These are phyloP conservation scores for Colletotrichum tamarilloi DNA, from an alignment of 2,329 filamentous ascomycete genomes.

Conservation along the genomic window DNA sequence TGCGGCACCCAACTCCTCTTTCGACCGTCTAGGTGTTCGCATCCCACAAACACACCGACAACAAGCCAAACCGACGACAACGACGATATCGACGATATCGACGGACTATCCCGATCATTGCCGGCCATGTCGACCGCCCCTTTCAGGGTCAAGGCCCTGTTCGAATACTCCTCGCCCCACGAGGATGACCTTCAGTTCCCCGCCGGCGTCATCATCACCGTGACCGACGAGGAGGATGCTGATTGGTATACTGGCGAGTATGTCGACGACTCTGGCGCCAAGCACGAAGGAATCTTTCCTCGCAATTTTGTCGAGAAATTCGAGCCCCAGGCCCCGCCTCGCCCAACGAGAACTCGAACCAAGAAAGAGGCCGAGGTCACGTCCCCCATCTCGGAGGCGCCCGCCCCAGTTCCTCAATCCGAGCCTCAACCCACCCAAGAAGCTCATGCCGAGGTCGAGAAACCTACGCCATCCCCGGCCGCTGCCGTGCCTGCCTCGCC, in stretches of 20 bases:
- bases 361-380: conserved; percentile 68
- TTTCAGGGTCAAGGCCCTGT: conserved; percentile 96
- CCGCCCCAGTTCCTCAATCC: conserved; percentile 43
- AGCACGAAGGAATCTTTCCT: conserved; percentile 89
- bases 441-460: conserved; percentile 50
- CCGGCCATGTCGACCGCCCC: conserved; percentile 58
- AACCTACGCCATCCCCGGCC: conserved; percentile 42
- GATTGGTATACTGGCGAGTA: conserved; percentile 97
- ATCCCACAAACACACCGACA: background rate
- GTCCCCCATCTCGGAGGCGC: conserved; percentile 39
- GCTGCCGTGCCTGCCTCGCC: conserved; percentile 42
- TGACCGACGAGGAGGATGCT: conserved; percentile 90
- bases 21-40: conserved; percentile 7
- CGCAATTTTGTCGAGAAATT: conserved; percentile 98
- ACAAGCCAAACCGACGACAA: background rate
- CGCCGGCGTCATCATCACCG: conserved; percentile 89
- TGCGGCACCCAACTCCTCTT: conserved; percentile 29
- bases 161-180: conserved; percentile 91
- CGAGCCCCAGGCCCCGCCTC: conserved; percentile 89
- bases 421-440: conserved; percentile 45
- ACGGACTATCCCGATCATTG: conserved; percentile 21
- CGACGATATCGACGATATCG: conserved; percentile 8
- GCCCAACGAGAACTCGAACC: conserved; percentile 79
- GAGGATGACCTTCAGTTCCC: conserved; percentile 94
- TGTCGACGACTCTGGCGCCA: conserved; percentile 77